phyloP scores from a whole-genome alignment of 108 stramenopile genomes.

The Nitzschia putrida region DNA sequence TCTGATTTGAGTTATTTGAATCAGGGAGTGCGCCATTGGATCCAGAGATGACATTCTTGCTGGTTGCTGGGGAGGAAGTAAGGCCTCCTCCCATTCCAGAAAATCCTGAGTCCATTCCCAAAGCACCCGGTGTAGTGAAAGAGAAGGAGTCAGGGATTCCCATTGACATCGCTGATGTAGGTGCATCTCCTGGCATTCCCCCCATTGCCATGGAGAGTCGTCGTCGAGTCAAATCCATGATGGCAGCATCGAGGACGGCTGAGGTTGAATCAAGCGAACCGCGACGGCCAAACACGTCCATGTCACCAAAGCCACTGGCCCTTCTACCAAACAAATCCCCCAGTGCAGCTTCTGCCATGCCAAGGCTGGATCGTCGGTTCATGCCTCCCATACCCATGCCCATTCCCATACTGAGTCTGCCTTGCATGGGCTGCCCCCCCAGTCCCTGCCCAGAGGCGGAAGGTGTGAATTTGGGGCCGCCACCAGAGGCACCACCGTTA shows the following conservation, averaged over 20 bases:
- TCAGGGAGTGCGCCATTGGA: background rate
- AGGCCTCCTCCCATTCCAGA: constrained; percentile 6
- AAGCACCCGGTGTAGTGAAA: background rate
- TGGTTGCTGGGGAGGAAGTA: background rate
- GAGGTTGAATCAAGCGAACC: constrained; percentile 53
- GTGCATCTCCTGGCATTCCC: background rate
- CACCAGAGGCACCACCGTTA: background rate
- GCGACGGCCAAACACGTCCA: constrained; percentile 22
- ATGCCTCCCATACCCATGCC: background rate
- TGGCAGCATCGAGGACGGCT: constrained; percentile 60
- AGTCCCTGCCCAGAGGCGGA: background rate
- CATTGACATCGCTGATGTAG: background rate
- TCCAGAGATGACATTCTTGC: background rate
- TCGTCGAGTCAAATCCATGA: constrained; percentile 51
- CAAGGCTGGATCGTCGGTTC: constrained; percentile 32
- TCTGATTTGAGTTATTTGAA: background rate
- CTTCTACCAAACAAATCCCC: constrained; percentile 26
- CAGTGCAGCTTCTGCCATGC: constrained; percentile 18
- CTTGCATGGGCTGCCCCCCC: background rate
- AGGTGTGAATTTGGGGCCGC: constrained; percentile 1
- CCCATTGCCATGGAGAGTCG: constrained; percentile 51
- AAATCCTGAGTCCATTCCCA: background rate
- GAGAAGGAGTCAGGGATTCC: background rate
- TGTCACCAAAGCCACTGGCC: constrained; percentile 17
- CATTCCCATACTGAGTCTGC: background rate